A percentile compares a stretch with the other conserved stretches of the same genome.
phyloP scores from a whole-genome alignment of 306 rosid species.

The Echinosophora koreensis region DNA sequence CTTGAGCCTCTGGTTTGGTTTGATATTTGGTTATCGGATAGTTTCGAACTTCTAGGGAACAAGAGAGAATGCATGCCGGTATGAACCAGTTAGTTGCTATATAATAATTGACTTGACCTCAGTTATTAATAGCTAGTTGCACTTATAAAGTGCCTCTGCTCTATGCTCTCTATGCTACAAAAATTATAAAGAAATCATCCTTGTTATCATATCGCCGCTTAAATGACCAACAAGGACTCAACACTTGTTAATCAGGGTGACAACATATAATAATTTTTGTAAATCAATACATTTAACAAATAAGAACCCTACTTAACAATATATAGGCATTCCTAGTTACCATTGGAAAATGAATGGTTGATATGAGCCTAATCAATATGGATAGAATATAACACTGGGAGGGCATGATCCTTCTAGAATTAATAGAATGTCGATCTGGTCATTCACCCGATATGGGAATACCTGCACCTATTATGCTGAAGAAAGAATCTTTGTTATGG shows the following conservation, averaged over 20 bases:
- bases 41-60: too few relatives aligned
- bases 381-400: neutral
- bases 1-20: too few relatives aligned
- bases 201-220: neutral
- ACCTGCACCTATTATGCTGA: neutral
- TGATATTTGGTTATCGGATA: neutral
- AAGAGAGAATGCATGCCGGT: neutral
- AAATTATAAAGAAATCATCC: neutral
- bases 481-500: constrained; percentile 14
- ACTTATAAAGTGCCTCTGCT: neutral
- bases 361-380: neutral
- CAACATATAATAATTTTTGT: neutral
- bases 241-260: neutral
- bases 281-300: neutral
- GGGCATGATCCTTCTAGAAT: neutral
- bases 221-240: constrained; percentile 3
- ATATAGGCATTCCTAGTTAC: neutral
- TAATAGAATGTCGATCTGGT: neutral
- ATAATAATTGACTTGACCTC: neutral
- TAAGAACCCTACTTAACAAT: neutral
- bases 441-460: too few relatives aligned
- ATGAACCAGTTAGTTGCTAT: neutral
- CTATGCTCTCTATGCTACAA: neutral
- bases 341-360: neutral
- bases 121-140: neutral